Evolutionary conservation across 495 filamentous ascomycete genomes (phyloP), one percentile per base, ranked within the genome.

Genomic region (Hyphodiscus hymeniophilus): DNA sequence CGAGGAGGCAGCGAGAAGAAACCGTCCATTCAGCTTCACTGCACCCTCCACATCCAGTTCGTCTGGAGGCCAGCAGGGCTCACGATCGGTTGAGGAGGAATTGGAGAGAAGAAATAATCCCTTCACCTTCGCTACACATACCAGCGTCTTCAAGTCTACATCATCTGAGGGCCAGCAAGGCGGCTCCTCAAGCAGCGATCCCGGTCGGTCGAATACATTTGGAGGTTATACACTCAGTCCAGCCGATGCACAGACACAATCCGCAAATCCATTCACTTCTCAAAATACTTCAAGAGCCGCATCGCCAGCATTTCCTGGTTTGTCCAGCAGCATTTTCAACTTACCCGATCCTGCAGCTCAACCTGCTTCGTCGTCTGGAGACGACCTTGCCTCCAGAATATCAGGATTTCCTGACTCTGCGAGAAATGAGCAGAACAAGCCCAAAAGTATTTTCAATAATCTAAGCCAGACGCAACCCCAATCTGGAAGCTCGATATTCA

Each of bases 11-110:
- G 18, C 45, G 24, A 22, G 41, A 8, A 22, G 41, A 12, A 56
- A 56, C 33, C 51, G 30, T 22, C 46, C 31, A 38, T 55, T 51
- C 44, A 24, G 23, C 42, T 42, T 22, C 35, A 34, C 15, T n/a
- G n/a, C n/a, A n/a, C n/a, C n/a, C n/a, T n/a, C n/a, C n/a, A n/a
- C n/a, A n/a, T n/a, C n/a, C n/a, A n/a, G n/a, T n/a, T n/a, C n/a
- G n/a, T n/a, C n/a, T n/a, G n/a, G n/a, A n/a, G n/a, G n/a, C n/a
- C n/a, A n/a, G n/a, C n/a, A n/a, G n/a, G n/a, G n/a, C n/a, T n/a
- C n/a, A n/a, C n/a, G n/a, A n/a, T n/a, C n/a, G n/a, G n/a, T n/a
- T n/a, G n/a, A n/a, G n/a, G n/a, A n/a, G n/a, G n/a, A n/a, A n/a
- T n/a, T n/a, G n/a, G n/a, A n/a, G n/a, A n/a, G n/a, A n/a, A n/a